A percentile compares a stretch with the other conserved stretches of the same genome.
phyloP scores from a whole-genome alignment of 768 basidiomycete species.

The Fomitopsis pulvina region DNA sequence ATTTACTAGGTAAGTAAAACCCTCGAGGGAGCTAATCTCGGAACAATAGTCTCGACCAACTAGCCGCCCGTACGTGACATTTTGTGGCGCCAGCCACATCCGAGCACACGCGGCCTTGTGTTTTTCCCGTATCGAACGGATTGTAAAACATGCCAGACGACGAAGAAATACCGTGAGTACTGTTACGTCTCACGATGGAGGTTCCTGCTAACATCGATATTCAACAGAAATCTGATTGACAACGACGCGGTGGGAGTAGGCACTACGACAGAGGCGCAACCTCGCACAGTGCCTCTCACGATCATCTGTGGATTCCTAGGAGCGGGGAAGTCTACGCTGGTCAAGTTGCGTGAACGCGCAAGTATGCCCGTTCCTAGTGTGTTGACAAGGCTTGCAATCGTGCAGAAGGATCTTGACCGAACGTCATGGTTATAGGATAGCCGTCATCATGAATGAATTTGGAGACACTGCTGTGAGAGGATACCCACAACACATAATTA shows the following conservation, averaged over 20 bases:
- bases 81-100: too few relatives aligned
- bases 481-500: not conserved
- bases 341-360: too few relatives aligned
- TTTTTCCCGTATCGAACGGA: too few relatives aligned
- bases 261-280: not conserved
- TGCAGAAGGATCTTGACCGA: constrained; percentile 82
- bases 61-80: too few relatives aligned
- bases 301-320: constrained; percentile 95
- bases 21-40: too few relatives aligned
- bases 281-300: constrained; percentile 69
- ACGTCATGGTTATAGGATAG: constrained; percentile 91
- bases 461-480: constrained; percentile 82
- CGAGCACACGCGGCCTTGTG: too few relatives aligned
- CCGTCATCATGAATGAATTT: constrained; percentile 98
- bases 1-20: too few relatives aligned
- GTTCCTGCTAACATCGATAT: not conserved
- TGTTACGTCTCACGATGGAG: not conserved
- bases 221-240: constrained; percentile 25
- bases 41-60: too few relatives aligned
- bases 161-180: constrained; percentile 53
- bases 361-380: too few relatives aligned
- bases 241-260: constrained; percentile 1
- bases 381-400: too few relatives aligned
- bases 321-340: constrained; percentile 88
- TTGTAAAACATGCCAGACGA: constrained; percentile 44